Conservation (phyloP, 2,329 filamentous ascomycete species). For the Corniculantispora saksenae region DNA sequence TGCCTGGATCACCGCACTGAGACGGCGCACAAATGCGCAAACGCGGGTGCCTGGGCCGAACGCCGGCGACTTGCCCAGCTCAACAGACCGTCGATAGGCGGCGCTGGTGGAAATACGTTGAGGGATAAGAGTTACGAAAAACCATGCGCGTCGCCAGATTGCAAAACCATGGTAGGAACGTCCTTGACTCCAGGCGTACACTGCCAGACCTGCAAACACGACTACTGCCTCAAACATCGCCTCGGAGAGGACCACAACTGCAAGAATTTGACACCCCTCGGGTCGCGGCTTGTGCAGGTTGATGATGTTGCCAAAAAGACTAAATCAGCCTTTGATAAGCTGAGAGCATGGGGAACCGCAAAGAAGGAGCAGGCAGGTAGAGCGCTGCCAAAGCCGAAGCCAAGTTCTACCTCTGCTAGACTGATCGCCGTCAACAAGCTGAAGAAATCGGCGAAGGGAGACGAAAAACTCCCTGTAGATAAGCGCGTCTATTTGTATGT, state of each 20-base stretch:
- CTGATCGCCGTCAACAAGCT: slow-evolving; percentile 72
- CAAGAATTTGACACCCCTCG: slow-evolving; percentile 66
- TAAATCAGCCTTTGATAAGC: slow-evolving; percentile 70
- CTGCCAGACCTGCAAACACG: slow-evolving; percentile 69
- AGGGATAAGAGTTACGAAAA: slow-evolving; percentile 60
- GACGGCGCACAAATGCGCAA: slow-evolving; percentile 69
- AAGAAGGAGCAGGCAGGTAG: slow-evolving; percentile 66
- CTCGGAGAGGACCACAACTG: slow-evolving; percentile 83
- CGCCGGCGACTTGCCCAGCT: slow-evolving; percentile 57
- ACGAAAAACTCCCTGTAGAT: slow-evolving; percentile 74
- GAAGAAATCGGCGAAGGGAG: slow-evolving; percentile 88
- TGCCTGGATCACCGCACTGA: slow-evolving; percentile 94
- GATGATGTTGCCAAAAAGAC: slow-evolving; percentile 64
- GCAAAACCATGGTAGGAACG: slow-evolving; percentile 72
- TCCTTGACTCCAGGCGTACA: slow-evolving; percentile 68
- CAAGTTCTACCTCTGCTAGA: slow-evolving; percentile 63
- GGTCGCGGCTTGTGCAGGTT: slow-evolving; percentile 47
- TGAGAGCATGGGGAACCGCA: slow-evolving; percentile 78
- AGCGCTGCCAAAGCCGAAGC: slow-evolving; percentile 63
- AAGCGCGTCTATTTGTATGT: slow-evolving; percentile 90
- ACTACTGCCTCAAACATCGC: slow-evolving; percentile 78
- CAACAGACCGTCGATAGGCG: slow-evolving; percentile 52
- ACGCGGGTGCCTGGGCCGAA: slow-evolving; percentile 63
- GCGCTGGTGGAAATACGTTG: slow-evolving; percentile 49
- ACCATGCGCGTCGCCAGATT: slow-evolving; percentile 65